Evolutionary conservation across 345 rosid species (phyloP).

Genomic region (Brassica carinata): DNA sequence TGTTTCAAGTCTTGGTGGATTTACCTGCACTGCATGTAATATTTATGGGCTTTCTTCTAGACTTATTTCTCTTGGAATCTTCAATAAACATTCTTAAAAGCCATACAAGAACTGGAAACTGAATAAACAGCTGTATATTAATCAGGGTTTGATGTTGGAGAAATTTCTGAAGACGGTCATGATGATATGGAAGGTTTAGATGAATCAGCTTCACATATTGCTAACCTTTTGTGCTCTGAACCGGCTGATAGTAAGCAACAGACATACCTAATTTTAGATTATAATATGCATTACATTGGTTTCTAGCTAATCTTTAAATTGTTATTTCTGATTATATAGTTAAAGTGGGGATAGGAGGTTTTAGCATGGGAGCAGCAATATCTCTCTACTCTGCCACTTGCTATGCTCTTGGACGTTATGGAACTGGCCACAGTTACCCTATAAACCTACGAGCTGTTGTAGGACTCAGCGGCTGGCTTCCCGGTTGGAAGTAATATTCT

Average conservation of each 20-base stretch:
- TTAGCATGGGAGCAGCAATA: slow-evolving; percentile 93
- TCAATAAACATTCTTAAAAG: neutral
- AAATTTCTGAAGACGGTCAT: slow-evolving; percentile 77
- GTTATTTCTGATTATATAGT: slow-evolving; percentile 47
- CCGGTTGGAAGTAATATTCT: slow-evolving; percentile 68
- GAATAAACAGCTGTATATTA: neutral
- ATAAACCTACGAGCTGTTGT: slow-evolving; percentile 61
- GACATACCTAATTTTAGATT: neutral
- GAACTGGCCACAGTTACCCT: slow-evolving; percentile 63
- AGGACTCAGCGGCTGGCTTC: slow-evolving; percentile 92
- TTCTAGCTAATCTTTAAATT: slow-evolving; percentile 11
- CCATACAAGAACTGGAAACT: neutral
- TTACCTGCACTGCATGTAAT: slow-evolving; percentile 91
- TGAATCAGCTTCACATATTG: slow-evolving; percentile 90
- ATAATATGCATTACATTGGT: neutral
- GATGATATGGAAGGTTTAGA: slow-evolving; percentile 91
- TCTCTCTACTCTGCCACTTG: slow-evolving; percentile 89
- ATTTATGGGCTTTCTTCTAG: neutral
- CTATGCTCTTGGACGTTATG: slow-evolving; percentile 66
- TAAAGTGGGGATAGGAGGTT: slow-evolving; percentile 87
- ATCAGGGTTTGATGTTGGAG: slow-evolving; percentile 91
- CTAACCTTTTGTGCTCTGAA: slow-evolving; percentile 84
- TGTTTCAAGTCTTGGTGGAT: slow-evolving; percentile 80
- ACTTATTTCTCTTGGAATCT: slow-evolving; percentile 11
- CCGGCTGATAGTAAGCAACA: slow-evolving; percentile 73